phyloP scores from a whole-genome alignment of 2,329 filamentous ascomycete species.

The Xylariaceae sp. region DNA sequence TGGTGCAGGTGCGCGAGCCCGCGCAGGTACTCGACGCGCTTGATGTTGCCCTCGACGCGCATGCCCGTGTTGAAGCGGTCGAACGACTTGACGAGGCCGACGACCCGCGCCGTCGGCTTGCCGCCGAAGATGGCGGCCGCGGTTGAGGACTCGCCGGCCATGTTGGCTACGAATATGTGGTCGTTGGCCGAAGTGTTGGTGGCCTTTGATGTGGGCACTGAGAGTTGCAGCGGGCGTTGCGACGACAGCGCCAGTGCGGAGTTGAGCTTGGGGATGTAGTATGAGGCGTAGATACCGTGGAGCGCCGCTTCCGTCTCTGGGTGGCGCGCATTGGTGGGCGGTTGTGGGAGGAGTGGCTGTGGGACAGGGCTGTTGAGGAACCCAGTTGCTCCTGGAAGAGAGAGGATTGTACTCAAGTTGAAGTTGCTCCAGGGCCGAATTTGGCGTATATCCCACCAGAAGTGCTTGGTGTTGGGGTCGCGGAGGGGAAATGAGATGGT shows the following conservation, averaged over 20 bases:
- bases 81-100: constrained; percentile 83
- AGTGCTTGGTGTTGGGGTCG: constrained; percentile 75
- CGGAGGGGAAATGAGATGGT: constrained; percentile 71
- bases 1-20: constrained; percentile 85
- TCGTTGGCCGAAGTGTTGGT: constrained; percentile 46
- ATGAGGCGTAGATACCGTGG: constrained; percentile 72
- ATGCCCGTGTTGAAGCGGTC: constrained; percentile 95
- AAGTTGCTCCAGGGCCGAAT: constrained; percentile 83
- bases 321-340: constrained; percentile 60
- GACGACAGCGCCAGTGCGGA: constrained; percentile 78
- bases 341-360: constrained; percentile 61
- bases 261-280: constrained; percentile 87
- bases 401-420: constrained; percentile 69
- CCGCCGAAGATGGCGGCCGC: constrained; percentile 56
- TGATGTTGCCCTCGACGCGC: constrained; percentile 81
- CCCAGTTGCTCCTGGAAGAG: constrained; percentile 71
- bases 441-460: constrained; percentile 96
- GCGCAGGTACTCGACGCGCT: constrained; percentile 86
- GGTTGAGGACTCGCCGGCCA: constrained; percentile 57
- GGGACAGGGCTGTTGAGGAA: constrained; percentile 74
- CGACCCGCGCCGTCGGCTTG: constrained; percentile 49
- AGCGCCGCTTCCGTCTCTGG: constrained; percentile 80
- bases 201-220: constrained; percentile 44
- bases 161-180: constrained; percentile 67
- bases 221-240: constrained; percentile 61